Evolutionary conservation across 1,284 basidiomycete species (phyloP), one percentile per base, ranked within the genome.

Genomic region (Takashimella koratensis): DNA sequence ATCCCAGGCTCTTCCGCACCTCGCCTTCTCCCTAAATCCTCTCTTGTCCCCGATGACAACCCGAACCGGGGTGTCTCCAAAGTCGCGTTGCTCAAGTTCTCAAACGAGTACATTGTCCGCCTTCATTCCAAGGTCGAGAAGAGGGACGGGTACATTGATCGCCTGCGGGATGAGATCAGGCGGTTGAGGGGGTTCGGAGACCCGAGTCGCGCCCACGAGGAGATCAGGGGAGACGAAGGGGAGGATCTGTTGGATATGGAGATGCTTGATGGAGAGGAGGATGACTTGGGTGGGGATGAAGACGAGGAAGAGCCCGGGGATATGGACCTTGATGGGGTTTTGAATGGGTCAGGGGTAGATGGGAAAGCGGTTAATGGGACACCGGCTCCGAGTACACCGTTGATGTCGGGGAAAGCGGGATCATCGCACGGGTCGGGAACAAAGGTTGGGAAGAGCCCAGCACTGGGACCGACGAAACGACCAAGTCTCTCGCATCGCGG

Each of bases 31-130:
- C 89, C 90, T 3, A 88, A 91, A 47, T 71, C 66, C n/a, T 70
- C 74, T 3, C 63, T 77, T 60, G 86, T 86, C 0, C 88, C 87
- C 10, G 83, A 83, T 8, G 88, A 89, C 57, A 91, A 92, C 39
- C 92, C 92, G 23, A 96, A 96, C 75, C 86, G 93, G 65, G 87
- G 88, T n/a, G 90, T 98, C 43, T 90, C 87, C 77, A 98, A 98
- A 79, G 81, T 98, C 54, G 93, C 96, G 66, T 78, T 98, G 27
- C 75, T 98, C 54, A 83, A 91, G 51, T 91, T 89, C 67, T 87
- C 86, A 48, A 96, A 96, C 71, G 88, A 93, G 72, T 94, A 85
- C 67, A 86, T 96, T 53, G 80, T 85, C 46, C 79, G 84, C 57
- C 78, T 95, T 59, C 87, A 86, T 62, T 85, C 79, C 45, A 83